Base-by-base conservation (phyloP, 148 eudicot genomes). In the Fagopyrum tataricum region DNA sequence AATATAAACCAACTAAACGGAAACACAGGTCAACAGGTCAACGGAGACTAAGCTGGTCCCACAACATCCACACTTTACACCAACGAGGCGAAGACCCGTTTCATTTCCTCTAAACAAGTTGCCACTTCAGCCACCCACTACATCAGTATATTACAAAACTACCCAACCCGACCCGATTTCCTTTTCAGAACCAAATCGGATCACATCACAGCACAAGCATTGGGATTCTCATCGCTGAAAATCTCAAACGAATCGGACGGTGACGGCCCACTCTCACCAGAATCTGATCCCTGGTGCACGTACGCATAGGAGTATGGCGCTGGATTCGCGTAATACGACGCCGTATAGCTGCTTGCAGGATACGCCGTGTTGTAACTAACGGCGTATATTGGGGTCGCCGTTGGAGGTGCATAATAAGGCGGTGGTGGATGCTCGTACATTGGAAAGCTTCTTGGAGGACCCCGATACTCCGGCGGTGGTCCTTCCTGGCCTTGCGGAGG, bases 141-240 rank as follows among this genome's bases (percentile, higher is more conserved):
- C 43, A 39, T 64, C 26, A 64, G 9, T 64, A 64, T 31, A 37
- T 64, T 37, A 64, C 69, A 64, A 31, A 31, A 31, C 44, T 64
- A 64, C 69, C 69, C 42, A 14, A 39, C 69, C 44, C 44, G 41
- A 5, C 49, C 61, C 43, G 2, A 6, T 3, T 67, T n/a, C 58
- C 20, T 56, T 17, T 0, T 5, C 4, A 15, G 20, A 51, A 51
- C 55, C 21, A 4, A 51, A 58, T 37, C 59, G 23, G 24, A 10
- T 48, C 59, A 92, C 90, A 85, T 85, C 53, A 88, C 39, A 1
- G 79, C 80, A 77, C 97, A 92, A 12, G 90, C 96, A 81, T 92
- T 90, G 0, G 97, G 96, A 70, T 92, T 92, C 42, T 92, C 97
- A 70, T 92, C 97, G 56, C 97, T 92, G 76, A 92, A 92, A 44